A percentile compares a stretch with the other conserved stretches of the same genome.
phyloP scores from a whole-genome alignment of 257 asterid genomes.

The Lycium barbarum region DNA sequence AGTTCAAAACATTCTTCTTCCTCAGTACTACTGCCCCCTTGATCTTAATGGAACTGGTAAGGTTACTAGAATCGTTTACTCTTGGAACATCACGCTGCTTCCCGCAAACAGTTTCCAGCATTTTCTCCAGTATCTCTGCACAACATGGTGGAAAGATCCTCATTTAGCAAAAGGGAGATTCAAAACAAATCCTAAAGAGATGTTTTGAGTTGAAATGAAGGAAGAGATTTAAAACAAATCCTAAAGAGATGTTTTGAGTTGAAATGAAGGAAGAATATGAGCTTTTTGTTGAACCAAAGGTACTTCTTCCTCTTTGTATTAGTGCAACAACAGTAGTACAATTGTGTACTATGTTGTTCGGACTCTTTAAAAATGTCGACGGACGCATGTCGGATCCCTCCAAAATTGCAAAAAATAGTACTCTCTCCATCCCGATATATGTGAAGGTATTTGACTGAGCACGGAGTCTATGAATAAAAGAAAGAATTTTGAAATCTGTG shows the following conservation, averaged over 20 bases:
- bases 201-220: background rate
- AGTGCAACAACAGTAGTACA: background rate
- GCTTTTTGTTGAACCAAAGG: background rate
- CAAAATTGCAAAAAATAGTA: background rate
- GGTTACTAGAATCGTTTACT: background rate
- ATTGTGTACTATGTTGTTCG: background rate
- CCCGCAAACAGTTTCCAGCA: slow-evolving; percentile 31
- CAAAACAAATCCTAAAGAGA: background rate
- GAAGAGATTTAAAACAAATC: background rate
- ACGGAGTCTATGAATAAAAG: too few species aligned
- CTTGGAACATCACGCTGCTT: slow-evolving; percentile 1
- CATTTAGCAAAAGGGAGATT: background rate
- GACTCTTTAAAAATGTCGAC: background rate
- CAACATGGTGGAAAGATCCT: slow-evolving; percentile 24
- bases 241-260: background rate
- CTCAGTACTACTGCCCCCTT: slow-evolving; percentile 63
- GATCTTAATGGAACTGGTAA: slow-evolving; percentile 43
- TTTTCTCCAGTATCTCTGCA: slow-evolving; percentile 28
- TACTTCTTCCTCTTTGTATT: background rate
- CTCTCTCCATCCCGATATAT: too few species aligned
- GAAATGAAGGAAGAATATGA: background rate
- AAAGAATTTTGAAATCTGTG: too few species aligned
- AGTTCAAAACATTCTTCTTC: slow-evolving; percentile 71
- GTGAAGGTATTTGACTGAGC: too few species aligned
- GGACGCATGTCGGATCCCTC: too few species aligned